These are phyloP conservation scores for Dryadomyces quercivorus DNA, from an alignment of 2,329 filamentous ascomycete species.

Conservation along the genomic window DNA sequence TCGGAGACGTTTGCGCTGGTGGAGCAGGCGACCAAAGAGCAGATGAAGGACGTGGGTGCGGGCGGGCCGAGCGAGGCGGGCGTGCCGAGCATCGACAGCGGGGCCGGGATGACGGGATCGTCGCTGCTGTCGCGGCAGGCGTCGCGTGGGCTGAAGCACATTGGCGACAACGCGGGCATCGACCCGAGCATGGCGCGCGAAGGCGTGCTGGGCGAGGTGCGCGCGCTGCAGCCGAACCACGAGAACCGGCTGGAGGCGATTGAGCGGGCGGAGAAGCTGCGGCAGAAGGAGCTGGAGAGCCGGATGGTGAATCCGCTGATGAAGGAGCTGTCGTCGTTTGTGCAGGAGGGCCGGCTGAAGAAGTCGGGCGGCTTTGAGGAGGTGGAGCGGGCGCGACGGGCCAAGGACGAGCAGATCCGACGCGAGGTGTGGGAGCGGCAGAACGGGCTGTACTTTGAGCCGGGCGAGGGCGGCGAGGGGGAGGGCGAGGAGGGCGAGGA, in stretches of 20 bases:
- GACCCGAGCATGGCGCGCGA: conserved; percentile 82
- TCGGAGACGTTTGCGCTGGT: conserved; percentile 88
- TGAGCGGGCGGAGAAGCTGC: conserved; percentile 84
- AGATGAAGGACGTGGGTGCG: conserved; percentile 64
- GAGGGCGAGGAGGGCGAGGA: background rate
- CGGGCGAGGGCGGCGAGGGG: conserved; percentile 15
- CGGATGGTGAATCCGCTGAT: conserved; percentile 66
- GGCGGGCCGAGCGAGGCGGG: conserved; percentile 35
- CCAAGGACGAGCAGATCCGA: conserved; percentile 77
- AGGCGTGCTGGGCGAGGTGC: conserved; percentile 81
- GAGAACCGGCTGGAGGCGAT: conserved; percentile 89
- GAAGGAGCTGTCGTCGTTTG: conserved; percentile 74
- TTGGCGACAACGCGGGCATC: conserved; percentile 30
- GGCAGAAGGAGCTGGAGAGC: conserved; percentile 76
- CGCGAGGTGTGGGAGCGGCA: conserved; percentile 64
- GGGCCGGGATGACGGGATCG: conserved; percentile 26
- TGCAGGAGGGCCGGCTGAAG: conserved; percentile 83
- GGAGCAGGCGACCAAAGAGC: conserved; percentile 96
- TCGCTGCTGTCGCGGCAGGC: conserved; percentile 29
- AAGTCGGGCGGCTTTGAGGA: conserved; percentile 95
- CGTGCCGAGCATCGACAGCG: conserved; percentile 32
- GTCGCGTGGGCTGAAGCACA: conserved; percentile 41
- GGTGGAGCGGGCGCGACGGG: conserved; percentile 69
- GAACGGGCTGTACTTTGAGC: conserved; percentile 38
- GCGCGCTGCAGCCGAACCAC: conserved; percentile 88